phyloP scores from a whole-genome alignment of 148 eudicot genomes.

The Simmondsia chinensis region DNA sequence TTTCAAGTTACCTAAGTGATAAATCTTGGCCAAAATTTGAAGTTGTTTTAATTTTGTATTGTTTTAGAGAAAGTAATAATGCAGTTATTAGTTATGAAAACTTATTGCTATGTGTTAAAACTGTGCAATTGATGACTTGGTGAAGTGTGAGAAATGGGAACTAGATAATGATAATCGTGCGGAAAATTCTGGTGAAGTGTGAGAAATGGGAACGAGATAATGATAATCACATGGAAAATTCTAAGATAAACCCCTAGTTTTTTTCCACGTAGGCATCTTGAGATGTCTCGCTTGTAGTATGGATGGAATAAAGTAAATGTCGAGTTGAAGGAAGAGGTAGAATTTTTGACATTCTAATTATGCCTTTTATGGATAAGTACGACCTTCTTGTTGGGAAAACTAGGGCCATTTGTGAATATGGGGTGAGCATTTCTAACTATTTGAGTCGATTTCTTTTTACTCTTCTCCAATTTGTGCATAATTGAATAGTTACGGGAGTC shows the following conservation, averaged over 20 bases:
- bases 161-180: constrained; percentile 54
- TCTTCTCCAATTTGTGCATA: neutral
- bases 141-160: constrained; percentile 80
- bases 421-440: constrained; percentile 38
- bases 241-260: constrained; percentile 70
- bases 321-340: constrained; percentile 80
- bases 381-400: constrained; percentile 90
- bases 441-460: neutral
- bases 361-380: constrained; percentile 83
- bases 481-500: neutral
- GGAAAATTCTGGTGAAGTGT: too few species aligned
- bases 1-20: too few species aligned
- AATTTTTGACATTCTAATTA: constrained; percentile 78
- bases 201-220: too few species aligned
- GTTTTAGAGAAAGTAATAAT: too few species aligned
- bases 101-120: too few species aligned
- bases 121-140: constrained; percentile 50
- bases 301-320: constrained; percentile 63
- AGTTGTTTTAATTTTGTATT: too few species aligned
- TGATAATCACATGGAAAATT: too few species aligned
- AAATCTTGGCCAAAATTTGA: too few species aligned
- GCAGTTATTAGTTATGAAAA: too few species aligned
- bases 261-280: constrained; percentile 68
- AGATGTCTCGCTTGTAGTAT: constrained; percentile 47
- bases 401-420: constrained; percentile 84